Evolutionary conservation across 2,329 filamentous ascomycete species (phyloP), one percentile per base, ranked within the genome.

Genomic region (Dryadomyces quercus-mongolicae): DNA sequence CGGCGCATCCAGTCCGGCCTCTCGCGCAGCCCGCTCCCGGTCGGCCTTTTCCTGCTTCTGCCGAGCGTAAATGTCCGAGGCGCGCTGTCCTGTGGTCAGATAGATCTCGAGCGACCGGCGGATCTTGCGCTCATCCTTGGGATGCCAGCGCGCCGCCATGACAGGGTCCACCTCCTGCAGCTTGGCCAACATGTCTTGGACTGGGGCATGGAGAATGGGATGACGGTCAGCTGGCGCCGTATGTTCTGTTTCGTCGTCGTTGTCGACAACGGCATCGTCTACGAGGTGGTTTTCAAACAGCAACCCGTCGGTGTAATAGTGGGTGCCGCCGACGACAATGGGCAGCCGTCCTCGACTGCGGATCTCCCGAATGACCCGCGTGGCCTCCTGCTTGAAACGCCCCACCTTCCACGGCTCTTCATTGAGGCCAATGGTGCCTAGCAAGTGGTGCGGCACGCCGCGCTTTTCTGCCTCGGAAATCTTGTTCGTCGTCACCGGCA

Each of bases 401-500:
- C 85, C 81, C 9, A 96, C 86, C 4, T 82, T 83, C 91, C 92
- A 97, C 0, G 91, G 83, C 60, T 86, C 82, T 58, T 92, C 81
- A 42, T 86, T 76, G 2, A 93, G 72, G 6, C 80, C 76, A 54
- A 97, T 84, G 59, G 83, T 84, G 52, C 87, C 88, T 22, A 98
- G 78, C 3, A 98, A 73, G 67, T 98, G 92, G 65, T 98, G 93
- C 4, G 86, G 85, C 12, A 98, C 75, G 10, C 85, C 88, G 57
- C 85, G 79, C 63, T 83, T 84, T 66, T 97, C 92, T 20, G 82
- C 76, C 1, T 65, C 52, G 0, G 87, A 81, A 56, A 97, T 86
- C 66, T 97, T 95, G 68, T 98, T 98, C 25, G 93, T 98, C 61
- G 97, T 92, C 59, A 97, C 85, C 5, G 93, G 90, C 46, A 98